A percentile compares a stretch with the other conserved stretches of the same genome.
phyloP scores from a whole-genome alignment of 495 filamentous ascomycete species.

The Rostrohypoxylon terebratum region DNA sequence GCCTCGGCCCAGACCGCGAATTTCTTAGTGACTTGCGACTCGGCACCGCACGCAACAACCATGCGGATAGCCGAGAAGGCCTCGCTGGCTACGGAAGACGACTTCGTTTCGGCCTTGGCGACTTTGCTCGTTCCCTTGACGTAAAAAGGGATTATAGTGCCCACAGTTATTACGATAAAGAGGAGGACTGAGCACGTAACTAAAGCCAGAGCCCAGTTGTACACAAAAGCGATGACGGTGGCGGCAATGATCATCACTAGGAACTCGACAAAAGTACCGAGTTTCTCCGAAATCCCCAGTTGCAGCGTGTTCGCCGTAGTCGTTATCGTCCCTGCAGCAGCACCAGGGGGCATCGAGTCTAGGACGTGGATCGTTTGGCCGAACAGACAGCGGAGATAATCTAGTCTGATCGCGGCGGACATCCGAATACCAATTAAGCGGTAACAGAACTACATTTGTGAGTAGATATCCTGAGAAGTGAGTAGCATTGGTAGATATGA shows the following conservation, averaged over 20 bases:
- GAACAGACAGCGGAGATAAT: conserved; percentile 66
- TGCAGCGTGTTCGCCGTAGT: conserved; percentile 70
- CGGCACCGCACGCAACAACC: conserved; percentile 73
- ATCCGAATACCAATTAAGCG: conserved; percentile 64
- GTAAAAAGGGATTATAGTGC: conserved; percentile 68
- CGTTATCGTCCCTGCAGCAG: conserved; percentile 69
- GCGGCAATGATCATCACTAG: conserved; percentile 56
- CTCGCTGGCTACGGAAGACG: conserved; percentile 69
- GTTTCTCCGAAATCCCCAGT: conserved; percentile 68
- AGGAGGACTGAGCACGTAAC: conserved; percentile 68
- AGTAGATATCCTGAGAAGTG: conserved; percentile 20
- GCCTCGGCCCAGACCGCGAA: conserved; percentile 69
- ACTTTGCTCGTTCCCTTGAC: conserved; percentile 62
- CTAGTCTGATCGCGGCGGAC: conserved; percentile 63
- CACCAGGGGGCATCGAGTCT: conserved; percentile 66
- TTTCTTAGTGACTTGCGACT: conserved; percentile 61
- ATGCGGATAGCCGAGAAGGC: conserved; percentile 67
- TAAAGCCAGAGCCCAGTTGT: conserved; percentile 67
- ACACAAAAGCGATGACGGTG: conserved; percentile 65
- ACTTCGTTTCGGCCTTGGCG: conserved; percentile 60
- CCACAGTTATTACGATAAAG: conserved; percentile 65
- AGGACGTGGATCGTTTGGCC: conserved; percentile 66
- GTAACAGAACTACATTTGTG: conserved; percentile 53
- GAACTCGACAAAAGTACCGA: conserved; percentile 59
- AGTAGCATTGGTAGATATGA: background rate